Base-by-base conservation (phyloP, 495 filamentous ascomycete genomes). In the Aspergillus leporis region DNA sequence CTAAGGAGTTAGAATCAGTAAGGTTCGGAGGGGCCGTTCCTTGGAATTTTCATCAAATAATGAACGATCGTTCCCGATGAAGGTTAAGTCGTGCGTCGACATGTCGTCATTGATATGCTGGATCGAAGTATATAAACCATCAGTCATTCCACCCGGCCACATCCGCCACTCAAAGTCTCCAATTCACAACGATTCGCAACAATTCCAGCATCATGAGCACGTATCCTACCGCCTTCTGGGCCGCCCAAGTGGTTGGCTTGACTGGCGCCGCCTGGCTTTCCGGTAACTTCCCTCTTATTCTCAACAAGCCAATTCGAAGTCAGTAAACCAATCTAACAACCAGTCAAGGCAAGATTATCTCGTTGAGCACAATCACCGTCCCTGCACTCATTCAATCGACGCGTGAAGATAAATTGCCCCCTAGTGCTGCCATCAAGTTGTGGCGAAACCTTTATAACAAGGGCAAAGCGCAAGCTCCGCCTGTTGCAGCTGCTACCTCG, bases 381-480 rank as follows among this genome's bases (percentile, higher is more conserved):
- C 77, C 77, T 0, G 66, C 72, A 19, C 59, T 78, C 19, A 50
- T 75, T 3, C 53, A 65, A 19, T 64, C 70, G 19, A 59, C 60
- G 3, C 65, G 60, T 9, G 55, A 70, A n/a, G 67, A 74, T 56
- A 59, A 69, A 4, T 60, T 74, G 10, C 66, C 74, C 0, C 36
- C 60, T 10, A 59, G 56, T 0, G 66, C 65, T 48, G 47, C 68
- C 10, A 63, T 62, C 47, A 63, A 66, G 32, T 66, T 71, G 55
- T 77, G 68, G 68, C 53, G 52, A 28, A 53, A 62, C 32, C 12
- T 74, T 13, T 79, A 70, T 53, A 69, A 68, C 51, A 61, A 14
- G 3, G 75, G 75, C n/a, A 67, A 73, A 3, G 46, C 57, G 2
- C 67, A 73, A 46, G 70, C 75, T 55, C 77, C 75, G 0, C 65